Percentiles rank a stretch among this genome's conserved stretches.
phyloP scores from a whole-genome alignment of 2,329 filamentous ascomycete species.

The Fusarium protoensiforme region DNA sequence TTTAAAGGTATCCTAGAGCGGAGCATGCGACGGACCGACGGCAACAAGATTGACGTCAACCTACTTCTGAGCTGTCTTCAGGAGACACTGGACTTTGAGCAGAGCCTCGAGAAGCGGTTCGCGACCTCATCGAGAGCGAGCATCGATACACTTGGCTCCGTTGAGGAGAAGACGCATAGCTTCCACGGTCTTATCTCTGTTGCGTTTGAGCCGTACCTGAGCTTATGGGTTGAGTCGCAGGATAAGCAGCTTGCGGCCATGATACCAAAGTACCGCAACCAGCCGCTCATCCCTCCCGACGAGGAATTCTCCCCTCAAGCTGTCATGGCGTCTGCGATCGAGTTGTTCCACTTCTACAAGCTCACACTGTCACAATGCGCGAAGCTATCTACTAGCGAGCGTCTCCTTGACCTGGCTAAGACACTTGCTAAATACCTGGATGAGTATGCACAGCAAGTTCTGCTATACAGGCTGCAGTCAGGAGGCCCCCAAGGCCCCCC shows the following conservation, averaged over 20 bases:
- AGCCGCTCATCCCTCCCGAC: constrained; percentile 82
- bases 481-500: constrained; percentile 64
- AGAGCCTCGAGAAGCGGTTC: constrained; percentile 87
- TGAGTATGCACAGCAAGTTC: constrained; percentile 92
- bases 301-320: constrained; percentile 93
- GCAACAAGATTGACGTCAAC: constrained; percentile 88
- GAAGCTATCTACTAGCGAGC: constrained; percentile 91
- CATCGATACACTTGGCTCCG: constrained; percentile 87
- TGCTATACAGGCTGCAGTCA: constrained; percentile 75
- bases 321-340: constrained; percentile 93
- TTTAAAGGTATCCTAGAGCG: constrained; percentile 93
- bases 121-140: constrained; percentile 79
- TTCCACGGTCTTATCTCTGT: constrained; percentile 95
- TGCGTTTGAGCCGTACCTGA: constrained; percentile 96
- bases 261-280: constrained; percentile 87
- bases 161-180: constrained; percentile 78
- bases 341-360: constrained; percentile 97
- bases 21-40: constrained; percentile 82
- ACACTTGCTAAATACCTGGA: constrained; percentile 94
- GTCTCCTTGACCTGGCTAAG: constrained; percentile 84
- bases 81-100: constrained; percentile 97
- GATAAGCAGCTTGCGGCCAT: constrained; percentile 86
- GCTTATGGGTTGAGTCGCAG: constrained; percentile 96
- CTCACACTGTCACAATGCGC: constrained; percentile 93
- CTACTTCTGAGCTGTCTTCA: constrained; percentile 89